A percentile compares a stretch with the other conserved stretches of the same genome.
These are phyloP conservation scores for Cetradonia linearis DNA, from an alignment of 495 filamentous ascomycete genomes.

Conservation along the genomic window DNA sequence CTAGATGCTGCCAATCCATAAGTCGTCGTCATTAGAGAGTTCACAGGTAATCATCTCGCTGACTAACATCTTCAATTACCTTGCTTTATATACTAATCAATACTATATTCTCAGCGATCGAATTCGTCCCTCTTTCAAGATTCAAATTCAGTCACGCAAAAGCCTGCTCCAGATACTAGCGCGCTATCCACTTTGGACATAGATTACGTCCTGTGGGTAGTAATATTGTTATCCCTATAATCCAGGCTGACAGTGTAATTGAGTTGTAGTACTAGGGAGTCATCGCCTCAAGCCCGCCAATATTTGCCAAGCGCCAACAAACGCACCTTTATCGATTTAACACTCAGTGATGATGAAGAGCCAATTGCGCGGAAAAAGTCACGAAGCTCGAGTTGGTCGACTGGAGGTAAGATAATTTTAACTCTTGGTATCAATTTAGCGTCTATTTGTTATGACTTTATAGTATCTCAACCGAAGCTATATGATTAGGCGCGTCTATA, in stretches of 20 bases:
- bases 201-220: not conserved
- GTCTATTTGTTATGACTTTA: not conserved
- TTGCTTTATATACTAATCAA: not conserved
- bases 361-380: slow-evolving; percentile 10
- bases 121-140: not conserved
- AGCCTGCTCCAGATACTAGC: not conserved
- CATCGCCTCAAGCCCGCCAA: not conserved
- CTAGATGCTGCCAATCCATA: not conserved
- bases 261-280: not conserved
- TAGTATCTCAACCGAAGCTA: not conserved
- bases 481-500: not conserved
- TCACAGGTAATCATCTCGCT: not conserved
- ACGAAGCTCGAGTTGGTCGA: slow-evolving; percentile 14
- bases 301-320: not conserved
- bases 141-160: not conserved
- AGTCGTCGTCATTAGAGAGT: not conserved
- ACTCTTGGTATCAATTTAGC: not conserved
- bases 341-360: slow-evolving; percentile 11
- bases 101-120: not conserved
- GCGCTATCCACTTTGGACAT: not conserved
- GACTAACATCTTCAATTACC: too few species aligned
- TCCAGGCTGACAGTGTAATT: not conserved
- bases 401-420: slow-evolving; percentile 2
- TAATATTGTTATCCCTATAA: not conserved
- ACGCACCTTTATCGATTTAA: slow-evolving; percentile 11